These are phyloP conservation scores for Coemansia sp. DNA, from an alignment of 192 early-diverging fungal species.

Conservation along the genomic window DNA sequence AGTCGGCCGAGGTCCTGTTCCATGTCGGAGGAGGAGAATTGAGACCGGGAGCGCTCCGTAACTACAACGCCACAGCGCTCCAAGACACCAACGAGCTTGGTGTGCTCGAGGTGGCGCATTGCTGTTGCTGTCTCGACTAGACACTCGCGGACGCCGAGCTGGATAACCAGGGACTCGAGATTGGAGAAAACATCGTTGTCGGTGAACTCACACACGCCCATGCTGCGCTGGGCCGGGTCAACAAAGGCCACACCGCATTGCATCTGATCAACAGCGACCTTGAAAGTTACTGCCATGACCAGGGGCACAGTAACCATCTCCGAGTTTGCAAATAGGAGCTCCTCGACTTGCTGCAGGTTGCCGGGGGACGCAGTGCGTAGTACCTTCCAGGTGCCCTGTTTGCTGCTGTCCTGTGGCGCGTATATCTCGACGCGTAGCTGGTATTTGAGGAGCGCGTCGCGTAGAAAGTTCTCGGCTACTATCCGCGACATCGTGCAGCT, in stretches of 20 bases:
- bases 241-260: slow-evolving; percentile 77
- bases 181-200: slow-evolving; percentile 93
- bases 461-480: slow-evolving; percentile 73
- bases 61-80: slow-evolving; percentile 75
- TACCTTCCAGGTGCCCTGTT: slow-evolving; percentile 52
- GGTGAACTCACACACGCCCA: slow-evolving; percentile 86
- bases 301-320: slow-evolving; percentile 75
- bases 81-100: slow-evolving; percentile 68
- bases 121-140: slow-evolving; percentile 61
- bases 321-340: slow-evolving; percentile 75
- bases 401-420: slow-evolving; percentile 47
- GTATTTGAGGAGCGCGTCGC: slow-evolving; percentile 72
- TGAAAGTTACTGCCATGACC: slow-evolving; percentile 74
- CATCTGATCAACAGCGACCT: slow-evolving; percentile 27
- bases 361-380: slow-evolving; percentile 83
- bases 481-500: slow-evolving; percentile 77
- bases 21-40: slow-evolving; percentile 74
- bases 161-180: slow-evolving; percentile 90
- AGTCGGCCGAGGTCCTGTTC: slow-evolving; percentile 86
- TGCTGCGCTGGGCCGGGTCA: slow-evolving; percentile 75
- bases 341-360: slow-evolving; percentile 88
- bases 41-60: slow-evolving; percentile 56
- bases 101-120: slow-evolving; percentile 63
- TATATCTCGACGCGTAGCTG: slow-evolving; percentile 85
- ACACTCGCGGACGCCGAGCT: slow-evolving; percentile 92